A percentile compares a stretch with the other conserved stretches of the same genome.
These are phyloP conservation scores for Leishmania major DNA, from an alignment of 208 protist genomes.

Conservation along the genomic window DNA sequence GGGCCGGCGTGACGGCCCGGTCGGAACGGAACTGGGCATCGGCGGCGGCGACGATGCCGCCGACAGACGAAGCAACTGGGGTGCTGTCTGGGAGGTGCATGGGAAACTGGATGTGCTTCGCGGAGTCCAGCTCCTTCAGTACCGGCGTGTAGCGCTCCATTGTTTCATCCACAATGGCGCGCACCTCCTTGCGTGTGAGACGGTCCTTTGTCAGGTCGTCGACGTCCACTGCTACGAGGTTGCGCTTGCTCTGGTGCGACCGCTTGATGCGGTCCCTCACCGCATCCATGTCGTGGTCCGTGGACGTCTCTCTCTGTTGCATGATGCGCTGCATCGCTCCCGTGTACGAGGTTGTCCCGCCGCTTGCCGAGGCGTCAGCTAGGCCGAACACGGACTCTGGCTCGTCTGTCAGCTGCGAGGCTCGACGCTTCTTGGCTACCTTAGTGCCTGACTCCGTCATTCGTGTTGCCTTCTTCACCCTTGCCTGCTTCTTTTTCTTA, in stretches of 20 bases:
- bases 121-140: conserved; percentile 62
- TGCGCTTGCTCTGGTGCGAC: conserved; percentile 70
- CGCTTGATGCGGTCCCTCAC: conserved; percentile 45
- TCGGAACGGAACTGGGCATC: conserved; percentile 32
- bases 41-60: conserved; percentile 66
- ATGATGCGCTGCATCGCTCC: conserved; percentile 56
- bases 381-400: conserved; percentile 68
- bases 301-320: conserved; percentile 21
- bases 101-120: conserved; percentile 83
- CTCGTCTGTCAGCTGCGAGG: conserved; percentile 49
- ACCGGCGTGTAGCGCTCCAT: conserved; percentile 82
- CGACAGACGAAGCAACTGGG: conserved; percentile 69
- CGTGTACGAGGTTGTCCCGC: conserved; percentile 38
- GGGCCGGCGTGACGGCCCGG: conserved; percentile 13
- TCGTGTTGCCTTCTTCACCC: conserved; percentile 43
- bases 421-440: conserved; percentile 47
- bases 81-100: conserved; percentile 76
- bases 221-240: conserved; percentile 71
- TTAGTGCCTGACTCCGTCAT: conserved; percentile 36
- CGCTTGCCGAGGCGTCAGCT: conserved; percentile 30
- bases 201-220: conserved; percentile 73
- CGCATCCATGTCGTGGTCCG: conserved; percentile 31
- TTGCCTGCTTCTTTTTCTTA: conserved; percentile 51
- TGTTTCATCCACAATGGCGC: conserved; percentile 62
- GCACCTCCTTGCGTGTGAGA: conserved; percentile 63